phyloP scores from a whole-genome alignment of 2,329 filamentous ascomycete species.

The Fusarium robinianum region DNA sequence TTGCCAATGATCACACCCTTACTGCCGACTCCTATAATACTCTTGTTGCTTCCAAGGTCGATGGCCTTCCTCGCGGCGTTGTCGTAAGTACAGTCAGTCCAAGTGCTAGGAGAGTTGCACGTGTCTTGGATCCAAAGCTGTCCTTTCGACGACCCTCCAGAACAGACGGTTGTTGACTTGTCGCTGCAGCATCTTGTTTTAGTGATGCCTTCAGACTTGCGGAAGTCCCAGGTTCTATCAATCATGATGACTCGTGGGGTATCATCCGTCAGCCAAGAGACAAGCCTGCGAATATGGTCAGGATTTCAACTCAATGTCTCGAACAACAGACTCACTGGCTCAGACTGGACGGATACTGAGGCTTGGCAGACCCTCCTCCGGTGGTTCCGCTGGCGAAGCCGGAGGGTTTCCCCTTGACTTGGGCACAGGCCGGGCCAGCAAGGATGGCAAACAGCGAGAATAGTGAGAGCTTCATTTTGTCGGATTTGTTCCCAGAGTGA shows the following conservation, averaged over 20 bases:
- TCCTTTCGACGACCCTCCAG: slow-evolving; percentile 18
- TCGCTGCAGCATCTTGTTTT: slow-evolving; percentile 61
- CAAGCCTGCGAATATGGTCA: slow-evolving; percentile 8
- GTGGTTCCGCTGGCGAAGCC: slow-evolving; percentile 58
- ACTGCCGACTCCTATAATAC: slow-evolving; percentile 56
- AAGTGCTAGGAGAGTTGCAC: slow-evolving; percentile 60
- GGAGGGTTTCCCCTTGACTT: slow-evolving; percentile 43
- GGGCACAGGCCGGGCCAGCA: slow-evolving; percentile 6
- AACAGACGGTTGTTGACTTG: slow-evolving; percentile 40
- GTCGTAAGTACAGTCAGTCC: slow-evolving; percentile 48
- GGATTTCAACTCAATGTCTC: background rate
- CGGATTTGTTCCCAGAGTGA: background rate
- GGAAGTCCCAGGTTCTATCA: slow-evolving; percentile 60
- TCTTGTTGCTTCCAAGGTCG: slow-evolving; percentile 60
- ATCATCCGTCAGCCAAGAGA: slow-evolving; percentile 58
- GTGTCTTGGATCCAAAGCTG: slow-evolving; percentile 43
- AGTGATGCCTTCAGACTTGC: slow-evolving; percentile 55
- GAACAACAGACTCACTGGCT: slow-evolving; percentile 52
- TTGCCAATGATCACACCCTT: slow-evolving; percentile 61
- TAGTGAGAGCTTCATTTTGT: slow-evolving; percentile 11
- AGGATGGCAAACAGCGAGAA: slow-evolving; percentile 3
- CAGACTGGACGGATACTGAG: slow-evolving; percentile 57
- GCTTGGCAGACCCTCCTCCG: slow-evolving; percentile 60
- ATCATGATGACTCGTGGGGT: slow-evolving; percentile 61
- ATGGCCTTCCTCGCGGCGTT: slow-evolving; percentile 56